Evolutionary conservation across 306 rosid species (phyloP).

Genomic region (Fragaria vesca): DNA sequence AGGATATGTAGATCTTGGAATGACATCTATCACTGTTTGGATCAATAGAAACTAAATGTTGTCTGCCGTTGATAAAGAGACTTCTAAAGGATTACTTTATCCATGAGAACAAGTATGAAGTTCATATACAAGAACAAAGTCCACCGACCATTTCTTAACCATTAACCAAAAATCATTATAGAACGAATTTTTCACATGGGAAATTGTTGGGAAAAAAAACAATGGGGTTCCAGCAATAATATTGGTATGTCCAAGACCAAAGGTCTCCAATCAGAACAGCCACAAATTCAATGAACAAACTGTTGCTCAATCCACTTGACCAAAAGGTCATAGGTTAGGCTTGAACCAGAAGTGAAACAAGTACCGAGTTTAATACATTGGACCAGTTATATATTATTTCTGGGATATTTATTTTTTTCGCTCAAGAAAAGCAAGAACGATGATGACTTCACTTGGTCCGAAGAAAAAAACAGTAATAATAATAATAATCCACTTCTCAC

Average conservation of each 20-base stretch:
- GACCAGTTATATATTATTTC: not conserved
- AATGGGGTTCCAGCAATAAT: not conserved
- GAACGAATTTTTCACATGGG: not conserved
- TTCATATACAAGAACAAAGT: not conserved
- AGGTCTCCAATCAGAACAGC: not conserved
- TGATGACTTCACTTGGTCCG: not conserved
- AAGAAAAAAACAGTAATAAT: not conserved
- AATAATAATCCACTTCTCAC: not conserved
- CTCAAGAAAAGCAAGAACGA: not conserved
- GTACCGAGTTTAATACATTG: not conserved
- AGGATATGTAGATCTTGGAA: not conserved
- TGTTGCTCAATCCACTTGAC: not conserved
- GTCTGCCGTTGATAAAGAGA: not conserved
- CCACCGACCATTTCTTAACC: not conserved
- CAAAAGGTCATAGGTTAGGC: not conserved
- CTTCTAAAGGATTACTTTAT: not conserved
- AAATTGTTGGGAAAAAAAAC: not conserved
- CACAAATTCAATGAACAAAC: not conserved
- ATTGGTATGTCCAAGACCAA: no score
- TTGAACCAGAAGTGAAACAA: not conserved
- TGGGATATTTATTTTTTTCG: no score
- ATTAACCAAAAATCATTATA: not conserved
- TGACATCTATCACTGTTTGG: not conserved
- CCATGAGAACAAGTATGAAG: not conserved
- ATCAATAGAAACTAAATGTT: not conserved